phyloP scores from a whole-genome alignment of 306 rosid genomes.

The Rosa lucieae region DNA sequence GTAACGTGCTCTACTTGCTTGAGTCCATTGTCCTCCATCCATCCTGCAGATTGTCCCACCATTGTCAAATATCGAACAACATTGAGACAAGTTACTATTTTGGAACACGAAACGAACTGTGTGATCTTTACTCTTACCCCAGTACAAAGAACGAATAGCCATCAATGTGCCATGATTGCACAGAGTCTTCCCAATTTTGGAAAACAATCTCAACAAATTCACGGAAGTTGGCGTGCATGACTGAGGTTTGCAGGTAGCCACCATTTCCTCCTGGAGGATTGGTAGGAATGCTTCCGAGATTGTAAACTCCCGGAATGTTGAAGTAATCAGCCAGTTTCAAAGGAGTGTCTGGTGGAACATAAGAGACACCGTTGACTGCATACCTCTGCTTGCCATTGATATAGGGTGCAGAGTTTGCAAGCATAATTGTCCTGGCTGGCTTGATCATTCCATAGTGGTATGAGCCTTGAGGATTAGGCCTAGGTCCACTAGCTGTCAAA shows the following conservation, averaged over 20 bases:
- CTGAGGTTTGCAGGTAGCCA: slow-evolving; percentile 83
- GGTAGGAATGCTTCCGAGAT: slow-evolving; percentile 70
- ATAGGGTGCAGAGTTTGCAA: slow-evolving; percentile 74
- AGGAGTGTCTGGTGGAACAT: slow-evolving; percentile 69
- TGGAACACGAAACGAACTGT: background rate
- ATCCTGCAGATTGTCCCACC: slow-evolving; percentile 50
- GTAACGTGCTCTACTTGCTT: slow-evolving; percentile 69
- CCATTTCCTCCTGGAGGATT: slow-evolving; percentile 58
- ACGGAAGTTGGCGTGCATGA: slow-evolving; percentile 72
- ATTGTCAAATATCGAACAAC: slow-evolving; percentile 16
- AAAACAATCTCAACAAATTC: slow-evolving; percentile 86
- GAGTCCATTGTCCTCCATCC: slow-evolving; percentile 94
- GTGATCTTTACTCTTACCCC: slow-evolving; percentile 55
- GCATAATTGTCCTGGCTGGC: slow-evolving; percentile 71
- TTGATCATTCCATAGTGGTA: slow-evolving; percentile 87
- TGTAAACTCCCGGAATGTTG: slow-evolving; percentile 77
- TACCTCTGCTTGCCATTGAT: slow-evolving; percentile 94
- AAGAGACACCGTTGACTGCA: slow-evolving; percentile 86
- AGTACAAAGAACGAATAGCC: slow-evolving; percentile 88
- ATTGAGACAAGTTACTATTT: background rate
- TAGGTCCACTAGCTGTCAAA: slow-evolving; percentile 93
- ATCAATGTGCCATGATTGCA: slow-evolving; percentile 94
- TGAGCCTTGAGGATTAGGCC: slow-evolving; percentile 98
- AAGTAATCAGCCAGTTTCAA: slow-evolving; percentile 85
- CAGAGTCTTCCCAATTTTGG: slow-evolving; percentile 84